phyloP scores from a whole-genome alignment of 257 asterid genomes.

The Penstemon eatonii region DNA sequence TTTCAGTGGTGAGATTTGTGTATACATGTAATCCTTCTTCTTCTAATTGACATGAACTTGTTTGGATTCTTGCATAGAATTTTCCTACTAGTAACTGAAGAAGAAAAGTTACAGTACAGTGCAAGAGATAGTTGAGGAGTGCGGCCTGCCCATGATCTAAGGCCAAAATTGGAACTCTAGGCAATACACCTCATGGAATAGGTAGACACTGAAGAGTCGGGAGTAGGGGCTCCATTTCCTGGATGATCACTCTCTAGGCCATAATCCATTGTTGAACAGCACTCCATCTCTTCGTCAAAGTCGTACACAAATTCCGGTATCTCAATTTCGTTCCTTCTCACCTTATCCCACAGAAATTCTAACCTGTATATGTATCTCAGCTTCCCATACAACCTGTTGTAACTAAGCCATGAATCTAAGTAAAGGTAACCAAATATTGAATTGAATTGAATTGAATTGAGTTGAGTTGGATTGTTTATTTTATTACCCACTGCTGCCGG shows the following conservation, averaged over 20 bases:
- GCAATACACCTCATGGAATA: slow-evolving; percentile 85
- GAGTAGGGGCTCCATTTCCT: slow-evolving; percentile 17
- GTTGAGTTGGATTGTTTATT: background rate
- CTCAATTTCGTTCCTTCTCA: slow-evolving; percentile 58
- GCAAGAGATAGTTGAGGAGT: too few species aligned
- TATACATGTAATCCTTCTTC: too few species aligned
- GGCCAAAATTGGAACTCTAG: slow-evolving; percentile 22
- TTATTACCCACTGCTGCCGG: slow-evolving; percentile 45
- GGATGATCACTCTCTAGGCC: slow-evolving; percentile 90
- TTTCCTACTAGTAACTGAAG: too few species aligned
- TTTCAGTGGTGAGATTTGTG: too few species aligned
- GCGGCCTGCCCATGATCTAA: too few species aligned
- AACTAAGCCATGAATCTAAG: too few species aligned
- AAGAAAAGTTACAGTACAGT: too few species aligned
- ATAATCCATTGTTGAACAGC: slow-evolving; percentile 48
- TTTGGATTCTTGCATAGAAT: too few species aligned
- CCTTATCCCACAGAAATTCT: slow-evolving; percentile 68
- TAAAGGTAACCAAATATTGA: too few species aligned
- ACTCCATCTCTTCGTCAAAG: slow-evolving; percentile 65
- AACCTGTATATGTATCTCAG: slow-evolving; percentile 57
- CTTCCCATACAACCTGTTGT: slow-evolving; percentile 59
- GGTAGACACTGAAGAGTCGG: slow-evolving; percentile 48
- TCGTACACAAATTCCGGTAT: slow-evolving; percentile 81
- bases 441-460: too few species aligned
- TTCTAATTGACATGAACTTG: too few species aligned